Percentiles rank a stretch among this genome's conserved stretches.
phyloP scores from a whole-genome alignment of 2,329 filamentous ascomycete genomes.

The Epichloe elymi region DNA sequence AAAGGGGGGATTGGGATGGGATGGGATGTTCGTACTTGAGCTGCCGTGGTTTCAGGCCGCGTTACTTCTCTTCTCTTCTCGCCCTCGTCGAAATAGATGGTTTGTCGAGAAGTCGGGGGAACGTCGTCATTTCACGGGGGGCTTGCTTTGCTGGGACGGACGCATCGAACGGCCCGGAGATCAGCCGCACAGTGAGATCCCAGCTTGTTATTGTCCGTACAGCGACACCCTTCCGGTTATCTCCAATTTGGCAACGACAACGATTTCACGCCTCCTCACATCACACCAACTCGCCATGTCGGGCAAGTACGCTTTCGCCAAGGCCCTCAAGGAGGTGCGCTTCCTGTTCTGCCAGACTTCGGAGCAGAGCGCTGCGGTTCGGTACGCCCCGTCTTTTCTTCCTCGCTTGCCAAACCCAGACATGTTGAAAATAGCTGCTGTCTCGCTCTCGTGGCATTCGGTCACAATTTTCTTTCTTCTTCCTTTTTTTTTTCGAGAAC shows the following conservation, averaged over 20 bases:
- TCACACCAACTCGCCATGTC: slow-evolving; percentile 54
- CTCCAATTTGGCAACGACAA: slow-evolving; percentile 1
- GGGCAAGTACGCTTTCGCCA: slow-evolving; percentile 81
- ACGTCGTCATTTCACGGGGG: neutral
- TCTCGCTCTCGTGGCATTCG: no score
- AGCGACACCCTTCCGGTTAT: no score
- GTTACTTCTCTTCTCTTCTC: neutral
- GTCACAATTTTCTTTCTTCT: no score
- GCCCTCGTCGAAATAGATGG: no score
- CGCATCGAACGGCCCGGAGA: slow-evolving; percentile 1
- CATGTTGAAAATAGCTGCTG: neutral
- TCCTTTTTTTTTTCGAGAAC: no score
- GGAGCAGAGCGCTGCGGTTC: slow-evolving; percentile 75
- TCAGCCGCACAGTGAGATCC: neutral
- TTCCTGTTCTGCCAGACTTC: slow-evolving; percentile 96
- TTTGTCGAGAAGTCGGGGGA: neutral
- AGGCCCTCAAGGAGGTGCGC: slow-evolving; percentile 83
- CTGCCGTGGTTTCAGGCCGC: neutral
- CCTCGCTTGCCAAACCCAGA: no score
- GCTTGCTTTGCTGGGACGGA: no score
- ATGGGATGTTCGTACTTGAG: neutral
- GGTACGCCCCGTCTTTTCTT: slow-evolving; percentile 41
- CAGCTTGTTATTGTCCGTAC: neutral
- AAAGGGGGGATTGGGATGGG: no score
- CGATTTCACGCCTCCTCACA: neutral